phyloP scores from a whole-genome alignment of 2,329 filamentous ascomycete species.

The Hypoxylon sp. region DNA sequence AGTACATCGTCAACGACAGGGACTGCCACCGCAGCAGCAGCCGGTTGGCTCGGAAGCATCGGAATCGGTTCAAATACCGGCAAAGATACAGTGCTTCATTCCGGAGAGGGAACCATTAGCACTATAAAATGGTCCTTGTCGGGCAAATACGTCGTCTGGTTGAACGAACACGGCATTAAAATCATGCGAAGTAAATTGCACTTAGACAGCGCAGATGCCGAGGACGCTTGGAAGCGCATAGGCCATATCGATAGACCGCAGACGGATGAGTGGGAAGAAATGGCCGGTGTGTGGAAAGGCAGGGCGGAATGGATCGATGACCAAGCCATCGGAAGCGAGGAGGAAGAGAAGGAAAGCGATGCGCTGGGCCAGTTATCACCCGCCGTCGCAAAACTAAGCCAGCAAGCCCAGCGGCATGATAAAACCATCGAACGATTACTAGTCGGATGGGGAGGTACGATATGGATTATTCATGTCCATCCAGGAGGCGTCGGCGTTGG shows the following conservation, averaged over 20 bases:
- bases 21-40: constrained; percentile 84
- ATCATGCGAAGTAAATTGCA: constrained; percentile 93
- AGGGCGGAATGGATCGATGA: constrained; percentile 95
- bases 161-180: constrained; percentile 97
- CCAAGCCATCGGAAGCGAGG: constrained; percentile 78
- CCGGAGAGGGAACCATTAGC: constrained; percentile 90
- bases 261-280: constrained; percentile 90
- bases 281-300: constrained; percentile 96
- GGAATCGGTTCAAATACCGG: constrained; percentile 82
- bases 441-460: constrained; percentile 94
- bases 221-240: constrained; percentile 93
- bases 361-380: constrained; percentile 56
- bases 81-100: constrained; percentile 88
- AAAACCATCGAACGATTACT: constrained; percentile 80
- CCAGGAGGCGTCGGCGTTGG: constrained; percentile 76
- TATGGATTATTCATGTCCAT: constrained; percentile 95
- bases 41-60: constrained; percentile 91
- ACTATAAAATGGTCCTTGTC: constrained; percentile 95
- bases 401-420: constrained; percentile 62
- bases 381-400: constrained; percentile 61
- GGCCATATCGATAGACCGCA: constrained; percentile 92
- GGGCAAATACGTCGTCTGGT: constrained; percentile 92
- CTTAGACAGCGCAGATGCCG: constrained; percentile 79
- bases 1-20: constrained; percentile 89
- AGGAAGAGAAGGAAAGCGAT: constrained; percentile 60